Base-by-base conservation (phyloP, 768 basidiomycete genomes). In the Brasilioporus rufonigricans region DNA sequence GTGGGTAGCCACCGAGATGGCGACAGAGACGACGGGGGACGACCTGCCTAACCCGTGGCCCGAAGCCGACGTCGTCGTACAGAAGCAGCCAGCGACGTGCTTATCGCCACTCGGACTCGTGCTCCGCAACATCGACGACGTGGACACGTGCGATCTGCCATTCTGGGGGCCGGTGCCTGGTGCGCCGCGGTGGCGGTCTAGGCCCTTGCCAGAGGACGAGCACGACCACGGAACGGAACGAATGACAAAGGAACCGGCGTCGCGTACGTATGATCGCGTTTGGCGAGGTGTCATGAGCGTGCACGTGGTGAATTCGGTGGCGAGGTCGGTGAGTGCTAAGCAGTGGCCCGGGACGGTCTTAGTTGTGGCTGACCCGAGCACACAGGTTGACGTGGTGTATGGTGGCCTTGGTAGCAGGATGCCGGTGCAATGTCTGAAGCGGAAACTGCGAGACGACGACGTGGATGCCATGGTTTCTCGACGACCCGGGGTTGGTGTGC, bases 161-260 rank as follows among this genome's bases (percentile, higher is more conserved):
- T 23, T 41, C 18, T 32, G 29, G 2, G 32, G 9, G 2, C 11
- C 48, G 10, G 55, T 45, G n/a, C 70, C 65, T 1, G 64, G 61
- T 29, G 69, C 70, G 18, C 69, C 69, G 18, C 61, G 60, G 26
- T 57, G 61, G 51, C 47, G 23, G 19, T 21, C 62, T n/a, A 50
- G 6, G 18, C 50, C 61, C 11, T 39, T 70, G 43, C 69, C 70
- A 13, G 54, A 60, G 19, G 55, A 53, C n/a, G 59, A 53, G 0
- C 19, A 12, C 26, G 24, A n/a, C 13, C 16, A 14, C 5, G 48
- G 44, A 44, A 19, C 8, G 4, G 21, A 24, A 16, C 27, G 24
- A 47, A 52, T 16, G 53, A 52, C 11, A 18, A n/a, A 45, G 12
- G 44, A 10, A 5, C 24, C 24, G 27, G 32, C 21, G 14, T 4